phyloP scores from a whole-genome alignment of 2,329 filamentous ascomycete species.

The Uncinocarpus reesii region DNA sequence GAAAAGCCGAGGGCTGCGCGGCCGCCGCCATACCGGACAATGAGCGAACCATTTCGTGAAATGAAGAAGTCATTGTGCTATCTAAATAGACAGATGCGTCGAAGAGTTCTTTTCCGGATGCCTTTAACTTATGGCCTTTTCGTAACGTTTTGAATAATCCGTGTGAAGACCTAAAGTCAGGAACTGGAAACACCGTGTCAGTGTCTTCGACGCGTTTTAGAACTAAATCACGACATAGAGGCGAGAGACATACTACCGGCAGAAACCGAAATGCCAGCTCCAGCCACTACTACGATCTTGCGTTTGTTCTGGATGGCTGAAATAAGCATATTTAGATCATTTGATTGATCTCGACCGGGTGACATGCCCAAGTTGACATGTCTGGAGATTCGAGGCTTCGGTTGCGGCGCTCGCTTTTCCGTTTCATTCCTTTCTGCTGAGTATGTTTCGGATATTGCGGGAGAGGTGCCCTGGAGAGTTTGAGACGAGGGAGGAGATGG shows the following conservation, averaged over 20 bases:
- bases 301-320: slow-evolving; percentile 73
- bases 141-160: slow-evolving; percentile 81
- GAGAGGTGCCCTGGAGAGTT: slow-evolving; percentile 25
- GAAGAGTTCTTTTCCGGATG: slow-evolving; percentile 89
- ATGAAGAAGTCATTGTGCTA: slow-evolving; percentile 74
- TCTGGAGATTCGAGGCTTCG: slow-evolving; percentile 66
- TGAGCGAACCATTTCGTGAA: slow-evolving; percentile 91
- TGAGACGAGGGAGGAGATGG: slow-evolving; percentile 38
- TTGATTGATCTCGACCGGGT: slow-evolving; percentile 42
- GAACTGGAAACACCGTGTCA: slow-evolving; percentile 47
- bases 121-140: slow-evolving; percentile 79
- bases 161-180: slow-evolving; percentile 86
- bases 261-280: slow-evolving; percentile 92
- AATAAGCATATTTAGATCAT: slow-evolving; percentile 59
- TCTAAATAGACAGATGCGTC: slow-evolving; percentile 97
- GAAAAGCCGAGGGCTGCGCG: slow-evolving; percentile 76
- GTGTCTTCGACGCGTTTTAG: too few relatives aligned
- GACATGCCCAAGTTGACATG: slow-evolving; percentile 57
- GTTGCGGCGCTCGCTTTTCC: slow-evolving; percentile 51
- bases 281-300: slow-evolving; percentile 94
- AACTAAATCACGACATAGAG: background rate
- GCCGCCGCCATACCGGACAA: slow-evolving; percentile 67
- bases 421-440: slow-evolving; percentile 70
- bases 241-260: slow-evolving; percentile 63
- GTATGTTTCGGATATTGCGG: slow-evolving; percentile 31